Conservation (phyloP, 768 basidiomycete species). For the Leucosporidium creatinivorum region DNA sequence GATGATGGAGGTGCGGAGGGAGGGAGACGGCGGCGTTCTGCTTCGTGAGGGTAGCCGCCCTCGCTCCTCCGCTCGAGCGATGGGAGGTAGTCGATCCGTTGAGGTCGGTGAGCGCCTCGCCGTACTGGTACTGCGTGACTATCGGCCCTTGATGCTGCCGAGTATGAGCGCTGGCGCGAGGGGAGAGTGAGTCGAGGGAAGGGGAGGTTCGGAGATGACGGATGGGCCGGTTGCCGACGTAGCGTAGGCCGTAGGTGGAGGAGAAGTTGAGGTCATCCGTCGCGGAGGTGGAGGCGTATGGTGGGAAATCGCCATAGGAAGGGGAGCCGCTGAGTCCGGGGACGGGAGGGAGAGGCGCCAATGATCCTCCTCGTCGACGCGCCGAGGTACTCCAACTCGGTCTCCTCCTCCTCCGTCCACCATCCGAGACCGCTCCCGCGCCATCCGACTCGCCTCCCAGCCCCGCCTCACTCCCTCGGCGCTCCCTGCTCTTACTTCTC, state of each 20-base stretch:
- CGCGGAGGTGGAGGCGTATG: no score
- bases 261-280: no score
- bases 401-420: no score
- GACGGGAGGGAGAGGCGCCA: no score
- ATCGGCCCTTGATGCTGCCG: not conserved
- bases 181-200: constrained; percentile 16
- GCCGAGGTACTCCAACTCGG: no score
- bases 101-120: constrained; percentile 9
- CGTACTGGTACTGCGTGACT: constrained; percentile 1
- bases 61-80: not conserved
- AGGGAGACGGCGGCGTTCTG: constrained; percentile 31
- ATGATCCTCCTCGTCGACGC: no score
- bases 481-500: no score
- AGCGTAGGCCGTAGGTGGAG: not conserved
- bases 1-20: constrained; percentile 29
- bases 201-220: constrained; percentile 7
- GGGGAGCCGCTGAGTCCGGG: not conserved
- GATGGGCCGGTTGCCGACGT: constrained; percentile 16
- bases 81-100: not conserved
- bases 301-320: not conserved
- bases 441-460: no score
- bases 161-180: not conserved
- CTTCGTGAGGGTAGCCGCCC: not conserved
- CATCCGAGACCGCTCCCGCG: no score
- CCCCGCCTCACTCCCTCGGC: no score